Evolutionary conservation across 1,284 basidiomycete species (phyloP).

Genomic region (Moniliella sp.): DNA sequence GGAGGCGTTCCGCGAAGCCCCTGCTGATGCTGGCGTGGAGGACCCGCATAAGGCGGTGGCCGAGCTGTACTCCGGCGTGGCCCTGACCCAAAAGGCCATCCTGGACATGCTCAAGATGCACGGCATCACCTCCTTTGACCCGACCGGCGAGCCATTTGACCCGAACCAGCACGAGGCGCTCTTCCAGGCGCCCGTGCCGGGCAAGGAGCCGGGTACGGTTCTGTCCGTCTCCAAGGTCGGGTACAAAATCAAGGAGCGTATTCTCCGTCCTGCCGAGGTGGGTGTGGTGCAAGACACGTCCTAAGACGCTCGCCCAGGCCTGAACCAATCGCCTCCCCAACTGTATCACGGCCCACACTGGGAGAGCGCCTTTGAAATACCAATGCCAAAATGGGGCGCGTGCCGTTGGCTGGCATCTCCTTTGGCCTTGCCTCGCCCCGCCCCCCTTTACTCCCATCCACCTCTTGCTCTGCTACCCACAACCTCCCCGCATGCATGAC

Average conservation of each 20-base stretch:
- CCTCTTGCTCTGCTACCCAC: too few relatives aligned
- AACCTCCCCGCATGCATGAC: too few relatives aligned
- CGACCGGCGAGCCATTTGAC: slow-evolving; percentile 75
- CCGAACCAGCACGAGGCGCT: slow-evolving; percentile 84
- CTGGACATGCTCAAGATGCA: slow-evolving; percentile 74
- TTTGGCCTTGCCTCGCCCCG: too few relatives aligned
- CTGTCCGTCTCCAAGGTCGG: slow-evolving; percentile 76
- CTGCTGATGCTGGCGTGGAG: slow-evolving; percentile 8
- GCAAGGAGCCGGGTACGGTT: slow-evolving; percentile 67
- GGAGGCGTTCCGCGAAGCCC: slow-evolving; percentile 10
- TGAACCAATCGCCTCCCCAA: too few relatives aligned
- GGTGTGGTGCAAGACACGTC: slow-evolving; percentile 50
- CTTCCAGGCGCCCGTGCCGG: slow-evolving; percentile 71
- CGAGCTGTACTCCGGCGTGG: slow-evolving; percentile 52
- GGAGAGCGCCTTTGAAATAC: too few relatives aligned
- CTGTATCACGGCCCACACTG: too few relatives aligned
- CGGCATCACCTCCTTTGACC: slow-evolving; percentile 73
- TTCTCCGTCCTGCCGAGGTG: slow-evolving; percentile 81
- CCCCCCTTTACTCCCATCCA: too few relatives aligned
- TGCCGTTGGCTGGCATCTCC: too few relatives aligned
- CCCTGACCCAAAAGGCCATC: slow-evolving; percentile 71
- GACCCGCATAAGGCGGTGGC: slow-evolving; percentile 18
- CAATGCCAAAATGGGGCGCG: too few relatives aligned
- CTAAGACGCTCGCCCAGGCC: too few relatives aligned
- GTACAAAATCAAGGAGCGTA: slow-evolving; percentile 40